A percentile compares a stretch with the other conserved stretches of the same genome.
Conservation (phyloP, 192 early-diverging fungal genomes). For the Coemansia asiatica region DNA sequence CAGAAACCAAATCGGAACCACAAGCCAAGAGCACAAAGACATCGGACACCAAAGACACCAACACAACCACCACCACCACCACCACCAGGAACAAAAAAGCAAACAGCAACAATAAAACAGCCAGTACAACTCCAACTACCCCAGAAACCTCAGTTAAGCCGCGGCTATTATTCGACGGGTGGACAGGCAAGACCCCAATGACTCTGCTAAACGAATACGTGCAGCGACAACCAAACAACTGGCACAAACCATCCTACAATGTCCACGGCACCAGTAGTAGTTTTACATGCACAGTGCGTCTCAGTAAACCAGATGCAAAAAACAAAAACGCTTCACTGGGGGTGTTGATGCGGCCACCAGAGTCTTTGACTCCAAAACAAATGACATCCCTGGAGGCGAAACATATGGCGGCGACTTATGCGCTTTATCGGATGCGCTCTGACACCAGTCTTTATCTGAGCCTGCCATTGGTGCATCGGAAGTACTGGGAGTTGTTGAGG, state of each 20-base stretch:
- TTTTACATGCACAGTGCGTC: conserved; percentile 48
- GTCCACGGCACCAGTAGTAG: conserved; percentile 58
- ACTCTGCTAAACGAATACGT: conserved; percentile 76
- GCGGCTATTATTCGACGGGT: conserved; percentile 61
- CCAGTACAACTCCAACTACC: no score
- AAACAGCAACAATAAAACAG: no score
- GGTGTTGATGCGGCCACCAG: conserved; percentile 19
- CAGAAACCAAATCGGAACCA: no score
- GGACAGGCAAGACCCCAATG: conserved; percentile 87
- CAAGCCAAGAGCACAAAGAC: neutral
- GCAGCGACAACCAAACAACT: conserved; percentile 61
- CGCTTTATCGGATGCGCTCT: conserved; percentile 71
- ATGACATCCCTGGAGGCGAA: conserved; percentile 58
- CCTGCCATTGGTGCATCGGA: conserved; percentile 72
- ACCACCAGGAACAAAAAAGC: no score
- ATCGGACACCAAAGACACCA: neutral
- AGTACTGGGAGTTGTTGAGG: conserved; percentile 73
- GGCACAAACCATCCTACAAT: conserved; percentile 72
- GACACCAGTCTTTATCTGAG: conserved; percentile 68
- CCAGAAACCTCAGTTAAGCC: conserved; percentile 8
- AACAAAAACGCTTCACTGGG: conserved; percentile 34
- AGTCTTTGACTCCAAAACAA: neutral
- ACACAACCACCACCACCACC: neutral
- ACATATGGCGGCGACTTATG: conserved; percentile 75
- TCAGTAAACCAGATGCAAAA: conserved; percentile 37